Conservation (phyloP, 164 flowering plant genomes). For the Sedum album region DNA sequence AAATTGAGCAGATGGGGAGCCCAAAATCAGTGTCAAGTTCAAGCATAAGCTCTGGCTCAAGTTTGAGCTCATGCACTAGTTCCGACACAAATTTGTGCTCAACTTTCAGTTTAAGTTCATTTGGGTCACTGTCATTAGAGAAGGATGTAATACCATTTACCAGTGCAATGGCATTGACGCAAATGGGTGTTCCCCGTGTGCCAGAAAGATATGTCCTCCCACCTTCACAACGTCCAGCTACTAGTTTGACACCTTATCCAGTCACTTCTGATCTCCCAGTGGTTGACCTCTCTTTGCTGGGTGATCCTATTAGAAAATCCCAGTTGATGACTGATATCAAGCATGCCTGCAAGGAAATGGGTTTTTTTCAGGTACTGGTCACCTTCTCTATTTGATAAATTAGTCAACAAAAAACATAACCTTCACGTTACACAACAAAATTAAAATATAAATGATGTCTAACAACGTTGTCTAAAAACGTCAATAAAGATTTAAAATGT, state of each 20-base stretch:
- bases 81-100: background rate
- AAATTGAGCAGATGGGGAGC: background rate
- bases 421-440: too few species aligned
- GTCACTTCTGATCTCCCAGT: conserved; percentile 14
- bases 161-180: conserved; percentile 26
- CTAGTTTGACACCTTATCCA: background rate
- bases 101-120: background rate
- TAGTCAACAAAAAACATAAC: too few species aligned
- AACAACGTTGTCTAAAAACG: background rate
- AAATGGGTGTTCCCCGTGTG: conserved; percentile 22
- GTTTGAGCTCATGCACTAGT: background rate
- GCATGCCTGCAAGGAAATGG: conserved; percentile 31
- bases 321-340: conserved; percentile 17
- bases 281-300: conserved; percentile 22
- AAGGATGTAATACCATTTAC: conserved; percentile 16
- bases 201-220: conserved; percentile 34
- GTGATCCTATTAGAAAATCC: conserved; percentile 15
- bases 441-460: background rate
- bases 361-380: conserved; percentile 42
- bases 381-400: too few species aligned
- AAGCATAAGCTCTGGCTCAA: background rate
- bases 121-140: background rate
- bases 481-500: background rate
- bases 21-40: conserved; percentile 2
- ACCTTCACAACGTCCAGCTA: conserved; percentile 24